These are phyloP conservation scores for Dentipellis fragilis DNA, from an alignment of 768 basidiomycete species.

Conservation along the genomic window DNA sequence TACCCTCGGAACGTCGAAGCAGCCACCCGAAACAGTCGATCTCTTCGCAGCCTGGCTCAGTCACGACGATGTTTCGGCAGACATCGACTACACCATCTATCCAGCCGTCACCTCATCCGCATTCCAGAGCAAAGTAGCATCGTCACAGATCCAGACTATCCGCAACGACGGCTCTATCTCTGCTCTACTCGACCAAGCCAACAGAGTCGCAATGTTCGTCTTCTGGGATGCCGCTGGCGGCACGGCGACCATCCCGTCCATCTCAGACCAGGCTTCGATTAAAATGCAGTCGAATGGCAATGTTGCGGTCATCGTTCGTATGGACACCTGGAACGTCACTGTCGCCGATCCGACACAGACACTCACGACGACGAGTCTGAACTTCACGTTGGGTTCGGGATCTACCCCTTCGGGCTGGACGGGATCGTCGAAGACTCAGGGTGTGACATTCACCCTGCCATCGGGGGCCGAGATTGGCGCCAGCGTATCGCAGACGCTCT, in stretches of 20 bases:
- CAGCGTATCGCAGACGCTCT: not conserved
- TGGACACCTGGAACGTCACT: not conserved
- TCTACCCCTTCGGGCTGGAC: not conserved
- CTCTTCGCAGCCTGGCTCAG: slow-evolving; percentile 50
- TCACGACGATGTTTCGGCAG: slow-evolving; percentile 23
- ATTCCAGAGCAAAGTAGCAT: slow-evolving; percentile 29
- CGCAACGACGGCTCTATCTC: slow-evolving; percentile 38
- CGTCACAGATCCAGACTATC: slow-evolving; percentile 24
- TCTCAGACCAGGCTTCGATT: slow-evolving; percentile 7
- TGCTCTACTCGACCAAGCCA: slow-evolving; percentile 35
- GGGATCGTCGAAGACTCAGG: not conserved
- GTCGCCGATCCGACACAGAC: not conserved
- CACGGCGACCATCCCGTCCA: slow-evolving; percentile 24
- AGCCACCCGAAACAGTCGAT: slow-evolving; percentile 41
- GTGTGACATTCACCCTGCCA: not conserved
- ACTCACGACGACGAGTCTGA: not conserved
- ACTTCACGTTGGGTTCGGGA: not conserved
- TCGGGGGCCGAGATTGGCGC: not conserved
- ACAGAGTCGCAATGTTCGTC: slow-evolving; percentile 36
- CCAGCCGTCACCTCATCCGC: slow-evolving; percentile 33
- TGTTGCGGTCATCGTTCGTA: not conserved
- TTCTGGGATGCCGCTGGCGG: slow-evolving; percentile 46
- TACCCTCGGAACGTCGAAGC: slow-evolving; percentile 47
- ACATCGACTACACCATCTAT: slow-evolving; percentile 40
- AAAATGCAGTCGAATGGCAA: not conserved